A percentile compares a stretch with the other conserved stretches of the same genome.
Conservation (phyloP, 2,329 filamentous ascomycete genomes). For the Graphilbum ipis-grandicollis region DNA sequence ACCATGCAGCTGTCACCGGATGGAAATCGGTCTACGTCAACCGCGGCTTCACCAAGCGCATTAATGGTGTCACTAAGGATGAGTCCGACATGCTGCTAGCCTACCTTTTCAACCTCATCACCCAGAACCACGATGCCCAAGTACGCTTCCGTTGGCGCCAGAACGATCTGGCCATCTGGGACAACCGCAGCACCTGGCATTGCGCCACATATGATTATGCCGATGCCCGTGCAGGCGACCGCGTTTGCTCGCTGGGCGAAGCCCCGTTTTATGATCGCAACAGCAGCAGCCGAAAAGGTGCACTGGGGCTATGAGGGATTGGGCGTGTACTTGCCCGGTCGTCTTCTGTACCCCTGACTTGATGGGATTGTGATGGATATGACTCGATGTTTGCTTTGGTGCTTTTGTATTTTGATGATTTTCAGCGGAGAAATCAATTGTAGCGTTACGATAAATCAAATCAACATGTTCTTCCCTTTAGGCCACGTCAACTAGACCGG, state of each 20-base stretch:
- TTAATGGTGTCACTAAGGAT: constrained; percentile 35
- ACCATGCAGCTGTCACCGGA: constrained; percentile 27
- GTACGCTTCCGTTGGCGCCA: constrained; percentile 34
- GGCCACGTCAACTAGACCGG: too few relatives aligned
- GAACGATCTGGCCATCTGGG: constrained; percentile 46
- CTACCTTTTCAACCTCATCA: constrained; percentile 29
- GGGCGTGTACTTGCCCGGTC: too few relatives aligned
- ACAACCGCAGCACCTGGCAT: constrained; percentile 36
- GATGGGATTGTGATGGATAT: too few relatives aligned
- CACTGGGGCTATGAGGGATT: background rate
- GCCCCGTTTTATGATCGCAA: constrained; percentile 23
- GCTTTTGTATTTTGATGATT: background rate
- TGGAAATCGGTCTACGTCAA: constrained; percentile 38
- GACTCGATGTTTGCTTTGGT: too few relatives aligned
- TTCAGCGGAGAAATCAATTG: too few relatives aligned
- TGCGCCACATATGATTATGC: constrained; percentile 45
- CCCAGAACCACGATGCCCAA: constrained; percentile 39
- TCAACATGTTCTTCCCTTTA: background rate
- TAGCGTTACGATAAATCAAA: background rate
- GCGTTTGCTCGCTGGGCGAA: constrained; percentile 24
- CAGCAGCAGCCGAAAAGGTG: constrained; percentile 7
- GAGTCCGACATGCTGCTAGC: constrained; percentile 33
- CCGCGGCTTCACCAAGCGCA: constrained; percentile 32
- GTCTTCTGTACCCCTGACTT: too few relatives aligned
- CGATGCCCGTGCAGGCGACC: constrained; percentile 22